Conservation (phyloP, 2,329 filamentous ascomycete genomes). For the Calonectria henricotiae region DNA sequence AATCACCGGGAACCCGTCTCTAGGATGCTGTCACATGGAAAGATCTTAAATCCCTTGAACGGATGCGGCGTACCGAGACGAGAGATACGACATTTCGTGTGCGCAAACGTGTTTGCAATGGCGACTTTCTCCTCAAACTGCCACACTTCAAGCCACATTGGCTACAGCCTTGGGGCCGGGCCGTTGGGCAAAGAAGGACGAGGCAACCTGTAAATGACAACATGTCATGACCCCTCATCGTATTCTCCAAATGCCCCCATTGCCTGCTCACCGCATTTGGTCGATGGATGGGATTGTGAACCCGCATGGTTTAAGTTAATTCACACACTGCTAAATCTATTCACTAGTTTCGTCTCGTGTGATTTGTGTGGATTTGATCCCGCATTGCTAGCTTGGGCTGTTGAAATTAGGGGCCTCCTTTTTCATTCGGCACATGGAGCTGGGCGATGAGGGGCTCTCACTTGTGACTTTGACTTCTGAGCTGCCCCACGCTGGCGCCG, state of each 20-base stretch:
- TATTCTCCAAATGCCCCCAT: slow-evolving; percentile 2
- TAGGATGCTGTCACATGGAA: neutral
- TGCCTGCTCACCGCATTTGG: neutral
- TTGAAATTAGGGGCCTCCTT: slow-evolving; percentile 29
- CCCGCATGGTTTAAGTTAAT: slow-evolving; percentile 10
- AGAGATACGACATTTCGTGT: slow-evolving; percentile 11
- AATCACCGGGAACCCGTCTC: slow-evolving; percentile 12
- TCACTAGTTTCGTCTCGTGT: slow-evolving; percentile 15
- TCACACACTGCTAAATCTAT: slow-evolving; percentile 10
- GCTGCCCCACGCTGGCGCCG: slow-evolving; percentile 31
- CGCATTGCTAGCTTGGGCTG: slow-evolving; percentile 14
- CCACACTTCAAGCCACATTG: slow-evolving; percentile 28
- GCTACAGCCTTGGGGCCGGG: slow-evolving; percentile 13
- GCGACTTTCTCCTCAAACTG: slow-evolving; percentile 1
- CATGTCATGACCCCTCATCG: slow-evolving; percentile 25
- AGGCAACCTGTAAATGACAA: slow-evolving; percentile 14
- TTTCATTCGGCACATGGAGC: slow-evolving; percentile 24
- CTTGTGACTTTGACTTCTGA: slow-evolving; percentile 21
- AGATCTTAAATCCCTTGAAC: neutral
- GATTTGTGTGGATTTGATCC: slow-evolving; percentile 5
- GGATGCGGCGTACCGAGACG: slow-evolving; percentile 11
- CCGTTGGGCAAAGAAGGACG: slow-evolving; percentile 2
- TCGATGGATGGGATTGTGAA: slow-evolving; percentile 3
- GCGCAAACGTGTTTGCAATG: neutral
- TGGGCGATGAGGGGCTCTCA: slow-evolving; percentile 31